Percentiles rank a stretch among this genome's conserved stretches.
Evolutionary conservation across 176 grass and related monocot genomes (phyloP).

Genomic region (Triticum timopheevii): DNA sequence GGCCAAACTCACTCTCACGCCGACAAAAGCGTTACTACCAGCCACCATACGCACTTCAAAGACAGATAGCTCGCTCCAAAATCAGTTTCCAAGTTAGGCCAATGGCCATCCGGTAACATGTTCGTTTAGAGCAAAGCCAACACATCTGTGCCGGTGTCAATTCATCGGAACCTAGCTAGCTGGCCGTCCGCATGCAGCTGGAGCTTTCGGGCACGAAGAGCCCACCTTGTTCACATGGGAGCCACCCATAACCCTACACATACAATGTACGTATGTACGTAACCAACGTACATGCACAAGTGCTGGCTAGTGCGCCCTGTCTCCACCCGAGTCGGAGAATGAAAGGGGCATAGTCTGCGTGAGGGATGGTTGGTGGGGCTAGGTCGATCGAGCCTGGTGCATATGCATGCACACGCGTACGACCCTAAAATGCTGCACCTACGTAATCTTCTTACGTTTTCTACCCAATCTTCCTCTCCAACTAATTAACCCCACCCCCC

Average conservation of each 20-base stretch:
- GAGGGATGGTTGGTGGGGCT: neutral
- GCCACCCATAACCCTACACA: neutral
- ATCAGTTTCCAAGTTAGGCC: neutral
- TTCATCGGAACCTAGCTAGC: neutral
- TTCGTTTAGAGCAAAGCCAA: slow-evolving; percentile 1
- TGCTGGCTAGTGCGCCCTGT: neutral
- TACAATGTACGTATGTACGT: neutral
- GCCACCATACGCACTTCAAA: neutral
- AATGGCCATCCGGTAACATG: slow-evolving; percentile 24
- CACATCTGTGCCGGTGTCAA: neutral
- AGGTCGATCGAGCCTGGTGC: too few relatives aligned
- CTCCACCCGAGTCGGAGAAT: neutral
- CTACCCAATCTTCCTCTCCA: too few relatives aligned
- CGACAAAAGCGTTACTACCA: neutral
- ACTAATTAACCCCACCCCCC: too few relatives aligned
- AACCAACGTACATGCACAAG: neutral
- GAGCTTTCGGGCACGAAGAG: neutral
- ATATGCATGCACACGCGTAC: neutral
- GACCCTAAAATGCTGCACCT: neutral
- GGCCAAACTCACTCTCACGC: neutral
- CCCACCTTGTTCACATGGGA: neutral
- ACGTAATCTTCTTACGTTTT: too few relatives aligned
- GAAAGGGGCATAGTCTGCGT: neutral
- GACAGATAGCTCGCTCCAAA: neutral
- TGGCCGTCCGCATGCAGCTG: neutral